Percentiles rank a stretch among this genome's conserved stretches.
phyloP scores from a whole-genome alignment of 148 eudicot genomes.

The Talinum fruticosum region DNA sequence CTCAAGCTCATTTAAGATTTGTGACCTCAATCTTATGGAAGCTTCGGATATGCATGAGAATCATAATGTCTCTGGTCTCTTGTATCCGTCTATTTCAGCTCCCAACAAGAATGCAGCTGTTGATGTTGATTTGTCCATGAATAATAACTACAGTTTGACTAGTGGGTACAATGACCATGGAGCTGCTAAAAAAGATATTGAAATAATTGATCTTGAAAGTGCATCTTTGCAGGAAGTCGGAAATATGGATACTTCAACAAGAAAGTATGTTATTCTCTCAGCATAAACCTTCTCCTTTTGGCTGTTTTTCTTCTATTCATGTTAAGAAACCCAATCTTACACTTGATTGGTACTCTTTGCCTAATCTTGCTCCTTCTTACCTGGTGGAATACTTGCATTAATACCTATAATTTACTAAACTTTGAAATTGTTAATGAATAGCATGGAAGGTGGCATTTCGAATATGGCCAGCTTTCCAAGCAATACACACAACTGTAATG shows the following conservation, averaged over 20 bases:
- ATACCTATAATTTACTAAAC: conserved; percentile 9
- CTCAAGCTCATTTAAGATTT: conserved; percentile 76
- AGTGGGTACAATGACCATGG: conserved; percentile 43
- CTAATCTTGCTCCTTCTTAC: neutral
- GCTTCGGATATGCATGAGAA: conserved; percentile 57
- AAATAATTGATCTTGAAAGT: conserved; percentile 87
- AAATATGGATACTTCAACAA: conserved; percentile 36
- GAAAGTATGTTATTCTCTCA: conserved; percentile 46
- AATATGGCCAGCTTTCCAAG: conserved; percentile 51
- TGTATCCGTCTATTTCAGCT: conserved; percentile 48
- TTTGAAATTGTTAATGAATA: conserved; percentile 24
- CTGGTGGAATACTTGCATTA: too few species aligned
- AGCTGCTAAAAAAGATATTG: conserved; percentile 54
- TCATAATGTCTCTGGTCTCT: conserved; percentile 37
- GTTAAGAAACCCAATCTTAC: neutral
- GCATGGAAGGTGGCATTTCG: conserved; percentile 53
- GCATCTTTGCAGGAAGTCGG: conserved; percentile 52
- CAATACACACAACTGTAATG: conserved; percentile 51
- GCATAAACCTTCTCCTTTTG: neutral
- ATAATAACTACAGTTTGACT: conserved; percentile 37
- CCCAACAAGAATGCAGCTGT: conserved; percentile 40
- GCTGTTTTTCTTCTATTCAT: neutral
- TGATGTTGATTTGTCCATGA: conserved; percentile 69
- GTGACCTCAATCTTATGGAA: conserved; percentile 84
- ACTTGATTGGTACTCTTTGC: neutral